Evolutionary conservation across 768 basidiomycete species (phyloP).

Genomic region (Phanerochaete sordida): DNA sequence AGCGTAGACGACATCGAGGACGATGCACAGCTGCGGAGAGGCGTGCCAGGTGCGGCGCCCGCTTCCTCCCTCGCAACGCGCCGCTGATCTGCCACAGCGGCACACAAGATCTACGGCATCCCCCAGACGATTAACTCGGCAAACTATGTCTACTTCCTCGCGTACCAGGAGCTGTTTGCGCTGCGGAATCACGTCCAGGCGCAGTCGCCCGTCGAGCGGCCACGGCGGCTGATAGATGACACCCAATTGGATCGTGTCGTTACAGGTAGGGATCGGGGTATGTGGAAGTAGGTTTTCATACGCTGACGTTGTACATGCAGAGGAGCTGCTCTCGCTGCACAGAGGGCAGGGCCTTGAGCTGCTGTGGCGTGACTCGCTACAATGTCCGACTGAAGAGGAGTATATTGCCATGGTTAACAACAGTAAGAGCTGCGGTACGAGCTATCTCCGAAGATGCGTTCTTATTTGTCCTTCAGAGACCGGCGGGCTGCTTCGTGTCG

Average conservation of each 20-base stretch:
- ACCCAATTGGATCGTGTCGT: slow-evolving; percentile 66
- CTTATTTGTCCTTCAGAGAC: too few species aligned
- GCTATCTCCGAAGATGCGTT: neutral
- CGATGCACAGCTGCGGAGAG: slow-evolving; percentile 81
- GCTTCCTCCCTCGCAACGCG: neutral
- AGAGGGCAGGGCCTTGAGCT: slow-evolving; percentile 95
- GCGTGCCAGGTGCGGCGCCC: slow-evolving; percentile 61
- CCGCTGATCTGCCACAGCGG: slow-evolving; percentile 43
- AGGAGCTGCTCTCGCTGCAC: slow-evolving; percentile 50
- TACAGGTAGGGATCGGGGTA: slow-evolving; percentile 48
- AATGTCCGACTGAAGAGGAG: slow-evolving; percentile 91
- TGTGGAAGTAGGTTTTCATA: too few species aligned
- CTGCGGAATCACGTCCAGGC: slow-evolving; percentile 33
- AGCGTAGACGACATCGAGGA: slow-evolving; percentile 97
- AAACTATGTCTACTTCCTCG: slow-evolving; percentile 95
- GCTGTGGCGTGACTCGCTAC: slow-evolving; percentile 88
- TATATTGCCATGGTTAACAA: slow-evolving; percentile 96
- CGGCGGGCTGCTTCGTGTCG: slow-evolving; percentile 88
- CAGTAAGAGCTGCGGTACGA: slow-evolving; percentile 44
- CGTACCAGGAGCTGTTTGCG: slow-evolving; percentile 78
- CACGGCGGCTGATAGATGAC: slow-evolving; percentile 26
- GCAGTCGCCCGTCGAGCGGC: slow-evolving; percentile 5
- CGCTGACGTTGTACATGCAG: too few species aligned
- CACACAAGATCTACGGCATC: slow-evolving; percentile 94
- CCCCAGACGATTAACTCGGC: slow-evolving; percentile 97